These are phyloP conservation scores for Leptoxyphium fumago DNA, from an alignment of 2,329 filamentous ascomycete species.

Conservation along the genomic window DNA sequence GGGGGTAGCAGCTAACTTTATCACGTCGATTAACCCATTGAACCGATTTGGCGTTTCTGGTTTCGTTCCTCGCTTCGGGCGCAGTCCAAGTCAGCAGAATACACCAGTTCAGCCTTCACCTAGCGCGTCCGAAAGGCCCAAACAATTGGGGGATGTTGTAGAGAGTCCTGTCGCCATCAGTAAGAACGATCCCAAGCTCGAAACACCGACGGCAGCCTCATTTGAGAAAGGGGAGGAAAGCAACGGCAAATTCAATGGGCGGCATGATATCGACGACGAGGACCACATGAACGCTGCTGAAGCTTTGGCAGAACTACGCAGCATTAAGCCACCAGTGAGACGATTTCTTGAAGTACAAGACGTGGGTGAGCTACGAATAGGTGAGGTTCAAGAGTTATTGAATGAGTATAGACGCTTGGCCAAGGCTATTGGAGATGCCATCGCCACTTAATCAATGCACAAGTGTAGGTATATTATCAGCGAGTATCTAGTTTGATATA, in stretches of 20 bases:
- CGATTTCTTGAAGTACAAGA: constrained; percentile 32
- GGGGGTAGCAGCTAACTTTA: constrained; percentile 14
- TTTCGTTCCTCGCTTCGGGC: constrained; percentile 19
- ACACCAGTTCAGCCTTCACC: constrained; percentile 22
- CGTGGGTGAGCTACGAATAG: constrained; percentile 30
- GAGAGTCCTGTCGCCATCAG: constrained; percentile 10
- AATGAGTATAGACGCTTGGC: constrained; percentile 26
- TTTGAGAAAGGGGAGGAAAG: neutral
- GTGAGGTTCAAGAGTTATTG: constrained; percentile 32
- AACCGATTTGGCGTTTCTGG: constrained; percentile 20
- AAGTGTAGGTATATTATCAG: no score
- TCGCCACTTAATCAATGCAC: constrained; percentile 9
- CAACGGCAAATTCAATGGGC: neutral
- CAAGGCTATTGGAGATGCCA: constrained; percentile 27
- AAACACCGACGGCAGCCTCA: neutral
- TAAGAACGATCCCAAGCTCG: constrained; percentile 7
- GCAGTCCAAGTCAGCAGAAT: constrained; percentile 14
- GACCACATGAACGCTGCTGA: constrained; percentile 26
- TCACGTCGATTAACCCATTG: constrained; percentile 22
- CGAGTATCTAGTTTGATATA: no score
- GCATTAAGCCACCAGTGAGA: constrained; percentile 31
- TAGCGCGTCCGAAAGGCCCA: constrained; percentile 36
- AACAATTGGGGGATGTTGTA: constrained; percentile 14
- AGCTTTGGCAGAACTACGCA: constrained; percentile 29
- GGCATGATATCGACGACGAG: constrained; percentile 15